Evolutionary conservation across 768 basidiomycete genomes (phyloP).

Genomic region (Suillus spraguei): DNA sequence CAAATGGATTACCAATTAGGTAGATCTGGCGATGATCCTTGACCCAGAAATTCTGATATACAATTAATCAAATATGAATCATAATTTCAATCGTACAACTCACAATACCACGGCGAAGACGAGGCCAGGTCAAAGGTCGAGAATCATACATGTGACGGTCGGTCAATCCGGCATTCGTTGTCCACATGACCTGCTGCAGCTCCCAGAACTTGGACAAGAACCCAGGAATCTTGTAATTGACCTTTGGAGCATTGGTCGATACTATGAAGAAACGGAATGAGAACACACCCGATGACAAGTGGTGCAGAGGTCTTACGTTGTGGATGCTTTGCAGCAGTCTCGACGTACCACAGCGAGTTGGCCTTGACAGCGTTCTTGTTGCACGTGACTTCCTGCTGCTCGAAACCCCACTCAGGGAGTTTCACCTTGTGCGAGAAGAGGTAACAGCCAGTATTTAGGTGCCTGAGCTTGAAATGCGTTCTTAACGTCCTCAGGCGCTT

Average conservation of each 20-base stretch:
- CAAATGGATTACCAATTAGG: slow-evolving; percentile 89
- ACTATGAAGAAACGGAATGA: slow-evolving; percentile 46
- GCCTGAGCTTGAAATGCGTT: slow-evolving; percentile 81
- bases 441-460: slow-evolving; percentile 90
- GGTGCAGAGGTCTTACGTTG: slow-evolving; percentile 52
- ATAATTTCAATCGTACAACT: slow-evolving; percentile 34
- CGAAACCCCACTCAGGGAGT: slow-evolving; percentile 95
- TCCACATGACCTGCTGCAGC: slow-evolving; percentile 95
- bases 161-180: slow-evolving; percentile 92
- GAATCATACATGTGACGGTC: slow-evolving; percentile 96
- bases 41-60: slow-evolving; percentile 91
- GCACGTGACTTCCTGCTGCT: slow-evolving; percentile 99
- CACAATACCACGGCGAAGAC: slow-evolving; percentile 89
- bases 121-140: slow-evolving; percentile 91
- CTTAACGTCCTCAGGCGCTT: slow-evolving; percentile 79
- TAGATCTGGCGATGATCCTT: slow-evolving; percentile 96
- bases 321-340: slow-evolving; percentile 74
- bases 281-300: not conserved
- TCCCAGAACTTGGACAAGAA: slow-evolving; percentile 93
- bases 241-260: slow-evolving; percentile 66
- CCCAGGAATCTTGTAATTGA: slow-evolving; percentile 89
- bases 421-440: slow-evolving; percentile 98
- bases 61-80: slow-evolving; percentile 11
- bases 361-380: slow-evolving; percentile 92
- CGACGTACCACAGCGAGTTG: slow-evolving; percentile 94